Conservation (phyloP, 768 basidiomycete species). For the Strobilomyces dryophilus region DNA sequence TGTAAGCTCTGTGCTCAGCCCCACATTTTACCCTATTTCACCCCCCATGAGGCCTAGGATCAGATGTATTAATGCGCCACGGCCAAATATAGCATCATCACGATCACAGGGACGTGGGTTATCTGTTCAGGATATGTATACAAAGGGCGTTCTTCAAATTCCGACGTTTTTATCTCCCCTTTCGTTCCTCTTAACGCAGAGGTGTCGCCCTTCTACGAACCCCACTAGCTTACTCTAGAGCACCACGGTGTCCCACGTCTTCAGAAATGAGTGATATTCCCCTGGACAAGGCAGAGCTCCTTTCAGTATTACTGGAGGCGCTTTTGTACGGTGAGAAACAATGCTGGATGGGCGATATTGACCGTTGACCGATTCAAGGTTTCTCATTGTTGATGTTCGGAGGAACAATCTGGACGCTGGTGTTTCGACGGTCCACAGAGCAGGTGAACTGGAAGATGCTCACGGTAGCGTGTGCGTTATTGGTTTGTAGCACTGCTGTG, state of each 20-base stretch:
- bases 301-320: neutral
- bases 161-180: too few relatives aligned
- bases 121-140: too few relatives aligned
- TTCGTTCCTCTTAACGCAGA: too few relatives aligned
- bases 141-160: too few relatives aligned
- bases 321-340: neutral
- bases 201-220: too few relatives aligned
- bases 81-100: too few relatives aligned
- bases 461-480: neutral
- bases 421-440: neutral
- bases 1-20: too few relatives aligned
- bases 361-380: neutral
- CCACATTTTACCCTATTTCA: too few relatives aligned
- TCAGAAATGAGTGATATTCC: neutral
- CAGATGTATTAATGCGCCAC: too few relatives aligned
- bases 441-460: neutral
- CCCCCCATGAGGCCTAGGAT: too few relatives aligned
- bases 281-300: neutral
- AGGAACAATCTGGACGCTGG: neutral
- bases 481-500: neutral
- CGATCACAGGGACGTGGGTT: too few relatives aligned
- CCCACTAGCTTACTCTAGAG: too few relatives aligned
- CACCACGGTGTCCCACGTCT: neutral
- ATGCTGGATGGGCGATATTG: neutral
- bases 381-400: neutral